Evolutionary conservation across 2,329 filamentous ascomycete species (phyloP), one percentile per base, ranked within the genome.

Genomic region (Claviceps africana): DNA sequence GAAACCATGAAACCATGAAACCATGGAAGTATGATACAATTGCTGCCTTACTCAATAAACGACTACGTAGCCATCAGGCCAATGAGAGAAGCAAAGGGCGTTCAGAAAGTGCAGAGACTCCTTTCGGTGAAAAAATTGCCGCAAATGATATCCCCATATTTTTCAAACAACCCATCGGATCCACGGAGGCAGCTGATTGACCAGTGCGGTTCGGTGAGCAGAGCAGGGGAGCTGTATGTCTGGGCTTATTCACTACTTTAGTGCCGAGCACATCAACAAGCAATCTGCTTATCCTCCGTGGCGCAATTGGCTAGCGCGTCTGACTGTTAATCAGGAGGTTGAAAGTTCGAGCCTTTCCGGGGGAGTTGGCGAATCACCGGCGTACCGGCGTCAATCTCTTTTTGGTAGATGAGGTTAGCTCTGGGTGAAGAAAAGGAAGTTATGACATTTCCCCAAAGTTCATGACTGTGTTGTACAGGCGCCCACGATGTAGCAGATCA

Each of bases 281-380:
- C 1, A 33, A 40, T 4, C n/a, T 11, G 19, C 11, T 9, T 6
- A 37, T 60, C 59, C 57, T 59, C 58, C 54, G 74, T 80, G 66
- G 68, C 68, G 57, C 68, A 71, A 62, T 74, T 76, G 75, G 74
- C 72, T 77, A 77, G 74, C 74, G 75, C 74, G 75, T 77, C 70
- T 72, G 74, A 77, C 74, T 77, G 74, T 77, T 77, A 77, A 67
- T 67, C 62, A 58, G 56, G 60, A 63, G 60, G 48, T 50, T 50
- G 48, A 50, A 50, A 50, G 48, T 50, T 51, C 50, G 31, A 51
- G 43, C 51, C 50, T 47, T 47, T 47, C 37, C 50, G 50, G 50
- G 37, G 8, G 10, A 30, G 2, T 7, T 1, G 17, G 4, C 33
- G 6, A 15, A 37, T 17, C 1, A 4, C 13, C n/a, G n/a, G n/a